phyloP scores from a whole-genome alignment of 306 rosid species.

The Castanea sativa region DNA sequence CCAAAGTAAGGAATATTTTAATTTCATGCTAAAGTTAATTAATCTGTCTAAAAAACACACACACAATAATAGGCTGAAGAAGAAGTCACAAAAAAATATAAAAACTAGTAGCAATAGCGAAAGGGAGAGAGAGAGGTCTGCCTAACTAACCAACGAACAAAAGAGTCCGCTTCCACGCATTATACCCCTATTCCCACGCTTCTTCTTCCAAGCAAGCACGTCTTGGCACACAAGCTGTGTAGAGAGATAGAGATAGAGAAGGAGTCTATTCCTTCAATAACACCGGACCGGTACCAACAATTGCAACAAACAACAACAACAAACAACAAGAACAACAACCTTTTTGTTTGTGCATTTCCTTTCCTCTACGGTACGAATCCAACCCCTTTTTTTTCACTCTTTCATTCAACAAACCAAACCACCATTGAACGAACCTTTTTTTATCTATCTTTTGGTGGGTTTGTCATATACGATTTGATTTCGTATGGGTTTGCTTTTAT shows the following conservation, averaged over 20 bases:
- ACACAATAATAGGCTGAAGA: background rate
- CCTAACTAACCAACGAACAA: background rate
- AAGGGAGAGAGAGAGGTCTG: too few species aligned
- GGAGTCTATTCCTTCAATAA: background rate
- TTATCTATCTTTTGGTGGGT: background rate
- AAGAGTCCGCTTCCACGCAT: conserved; percentile 27
- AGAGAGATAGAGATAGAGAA: background rate
- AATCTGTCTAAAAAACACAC: too few species aligned
- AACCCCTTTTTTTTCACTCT: background rate
- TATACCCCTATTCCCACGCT: conserved; percentile 36
- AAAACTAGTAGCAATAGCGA: too few species aligned
- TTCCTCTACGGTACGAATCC: background rate
- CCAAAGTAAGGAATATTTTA: background rate
- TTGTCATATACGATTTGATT: background rate
- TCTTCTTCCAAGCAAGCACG: conserved; percentile 5
- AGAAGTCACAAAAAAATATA: background rate
- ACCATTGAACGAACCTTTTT: background rate
- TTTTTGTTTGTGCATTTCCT: background rate
- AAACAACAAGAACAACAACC: background rate
- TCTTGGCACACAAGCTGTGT: background rate
- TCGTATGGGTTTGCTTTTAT: conserved; percentile 16
- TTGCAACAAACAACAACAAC: background rate
- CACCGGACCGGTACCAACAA: background rate
- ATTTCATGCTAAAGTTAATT: too few species aligned
- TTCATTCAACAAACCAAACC: background rate